Base-by-base conservation (phyloP, 2,329 filamentous ascomycete species). In the Epichloe bromicola region DNA sequence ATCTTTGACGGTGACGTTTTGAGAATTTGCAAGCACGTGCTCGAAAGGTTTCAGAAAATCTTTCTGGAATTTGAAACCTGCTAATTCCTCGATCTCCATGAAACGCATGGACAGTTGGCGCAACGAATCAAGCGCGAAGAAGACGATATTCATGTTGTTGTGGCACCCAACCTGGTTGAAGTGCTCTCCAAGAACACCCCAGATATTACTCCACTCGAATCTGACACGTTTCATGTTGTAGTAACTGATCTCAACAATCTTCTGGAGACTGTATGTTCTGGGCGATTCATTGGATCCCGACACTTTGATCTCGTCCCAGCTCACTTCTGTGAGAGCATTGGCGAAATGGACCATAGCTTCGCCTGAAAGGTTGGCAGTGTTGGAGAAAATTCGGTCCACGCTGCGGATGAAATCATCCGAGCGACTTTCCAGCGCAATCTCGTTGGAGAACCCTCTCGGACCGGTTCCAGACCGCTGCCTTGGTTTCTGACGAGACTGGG, bases 201-300 rank as follows among this genome's bases (percentile, higher is more conserved):
- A 99, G 53, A 98, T 95, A 60, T 86, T 91, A 12, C 86, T 94
- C 93, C 93, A 98, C 65, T 98, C 93, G 60, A 97, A 97, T 60
- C 93, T 85, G 37, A 98, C 91, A 74, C 93, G 83, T 53, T 88
- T 89, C 93, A 98, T 98, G 72, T 98, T 98, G 79, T 98, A 98
- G 68, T 95, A 96, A 66, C 88, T 95, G 67, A 98, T 97, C 68
- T 98, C 93, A 15, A 98, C 94, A 56, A 98, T 80, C 68, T 98
- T 98, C 64, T 98, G 93, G 55, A 98, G 72, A 70, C 90, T 96
- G 75, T 96, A 98, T 8, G 91, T 98, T 50, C 94, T 82, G 11
- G 93, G 93, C 20, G 88, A 94, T 54, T 98, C 93, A 62, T 91
- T 96, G 51, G 91, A 88, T 0, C 93, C 93, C 0, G 93, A 97